phyloP scores from a whole-genome alignment of 108 stramenopile species.

The Nitzschia sp. region DNA sequence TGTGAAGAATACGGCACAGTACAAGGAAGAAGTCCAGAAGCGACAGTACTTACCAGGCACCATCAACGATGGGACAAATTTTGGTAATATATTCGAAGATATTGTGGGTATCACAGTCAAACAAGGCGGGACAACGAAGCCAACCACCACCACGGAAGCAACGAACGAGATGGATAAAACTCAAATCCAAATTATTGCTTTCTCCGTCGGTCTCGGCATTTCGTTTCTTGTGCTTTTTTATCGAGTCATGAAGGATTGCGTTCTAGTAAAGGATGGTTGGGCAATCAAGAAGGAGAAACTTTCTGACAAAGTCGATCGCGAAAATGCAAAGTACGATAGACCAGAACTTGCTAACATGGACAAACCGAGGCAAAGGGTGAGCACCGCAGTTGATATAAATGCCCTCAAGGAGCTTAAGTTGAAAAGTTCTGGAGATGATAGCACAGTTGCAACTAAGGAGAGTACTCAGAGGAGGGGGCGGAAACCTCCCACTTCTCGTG shows the following conservation, averaged over 20 bases:
- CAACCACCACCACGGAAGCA: neutral
- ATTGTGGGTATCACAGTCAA: neutral
- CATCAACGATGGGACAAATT: constrained; percentile 11
- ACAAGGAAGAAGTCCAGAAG: constrained; percentile 4
- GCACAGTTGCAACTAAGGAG: neutral
- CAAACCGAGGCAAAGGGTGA: constrained; percentile 7
- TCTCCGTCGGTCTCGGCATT: neutral
- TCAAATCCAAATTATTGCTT: constrained; percentile 6
- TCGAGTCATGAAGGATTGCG: constrained; percentile 17
- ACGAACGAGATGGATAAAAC: neutral
- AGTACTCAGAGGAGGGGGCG: neutral
- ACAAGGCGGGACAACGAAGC: neutral
- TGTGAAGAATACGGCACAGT: neutral
- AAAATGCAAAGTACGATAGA: neutral
- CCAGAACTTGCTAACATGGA: constrained; percentile 21
- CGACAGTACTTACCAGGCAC: constrained; percentile 17
- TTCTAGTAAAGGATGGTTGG: constrained; percentile 11
- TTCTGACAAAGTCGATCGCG: neutral
- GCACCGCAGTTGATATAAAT: neutral
- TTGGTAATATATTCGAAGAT: constrained; percentile 5
- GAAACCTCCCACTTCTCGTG: neutral
- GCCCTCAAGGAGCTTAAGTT: neutral
- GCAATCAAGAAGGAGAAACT: constrained; percentile 7
- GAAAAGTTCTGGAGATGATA: neutral
- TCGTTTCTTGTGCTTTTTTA: constrained; percentile 8